Base-by-base conservation (phyloP, 306 rosid species). In the Corylus avellana region DNA sequence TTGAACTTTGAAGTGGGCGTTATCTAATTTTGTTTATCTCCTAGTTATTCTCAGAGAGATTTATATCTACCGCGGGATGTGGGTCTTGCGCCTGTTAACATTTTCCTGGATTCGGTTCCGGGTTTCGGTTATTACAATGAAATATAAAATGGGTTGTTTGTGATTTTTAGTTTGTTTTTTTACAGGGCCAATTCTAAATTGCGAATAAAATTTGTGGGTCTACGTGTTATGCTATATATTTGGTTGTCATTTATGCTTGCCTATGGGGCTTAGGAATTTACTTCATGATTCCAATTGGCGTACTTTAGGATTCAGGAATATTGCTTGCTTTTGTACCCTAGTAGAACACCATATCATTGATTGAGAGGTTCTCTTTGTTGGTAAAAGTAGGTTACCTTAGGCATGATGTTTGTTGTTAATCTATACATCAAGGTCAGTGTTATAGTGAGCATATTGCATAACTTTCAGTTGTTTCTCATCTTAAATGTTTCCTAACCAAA, bases 1-100 rank as follows among this genome's bases (percentile, higher is more conserved):
- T 50, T 75, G 72, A 72, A 78, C 12, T 73, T 42, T 75, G 72
- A 72, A 78, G 14, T 76, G 75, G 86, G 56, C 12, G 37, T 56
- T 66, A 68, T 70, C 44, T 50, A 12, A 22, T 48, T 49, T 25
- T 75, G 35, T 59, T 32, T 47, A 12, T 58, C 42, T 32, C 7
- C 8, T 0, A 9, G 2, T 48, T 14, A 27, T 4, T 58, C 13
- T 62, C 56, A 53, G 18, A n/a, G 29, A 9, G 51, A 16, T 2
- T 67, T 8, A 20, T 42, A 27, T 32, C 18, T 37, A 63, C 39
- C 9, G 3, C 29, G 4, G 44, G 72, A 67, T 42, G 29, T 67
- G 72, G 48, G 51, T 67, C 72, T 67, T 18, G 14, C 44, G 42
- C 9, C 70, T 16, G 44, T 63, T 62, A 27, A 7, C n/a, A 63